Evolutionary conservation across 2,329 filamentous ascomycete genomes (phyloP), one percentile per base, ranked within the genome.

Genomic region (Cladosporium sp.): DNA sequence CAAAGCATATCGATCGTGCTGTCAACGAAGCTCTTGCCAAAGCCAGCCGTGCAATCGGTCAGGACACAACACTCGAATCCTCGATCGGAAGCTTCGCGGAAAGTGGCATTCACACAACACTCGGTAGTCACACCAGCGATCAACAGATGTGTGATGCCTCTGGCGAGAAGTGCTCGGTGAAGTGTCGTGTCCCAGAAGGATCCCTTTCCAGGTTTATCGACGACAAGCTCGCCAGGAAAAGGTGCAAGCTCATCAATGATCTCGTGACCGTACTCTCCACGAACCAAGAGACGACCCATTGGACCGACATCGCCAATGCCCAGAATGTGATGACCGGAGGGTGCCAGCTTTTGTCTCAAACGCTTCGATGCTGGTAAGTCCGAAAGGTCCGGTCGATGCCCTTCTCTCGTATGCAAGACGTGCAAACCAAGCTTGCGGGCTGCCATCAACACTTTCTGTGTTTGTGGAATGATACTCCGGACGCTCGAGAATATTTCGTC

Each of bases 251-350:
- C 82, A 7, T 77, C 71, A 17, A 86, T 76, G 30, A 80, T 84
- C 49, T 82, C 82, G 65, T 85, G 83, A 0, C 84, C 84, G 20
- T 73, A 65, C 64, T 85, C 80, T 0, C 84, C 84, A 19, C 83
- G 79, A 22, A 86, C 74, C 3, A 87, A 71, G 2, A 86, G 75
- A n/a, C 80, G 78, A 1, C 84, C 84, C 45, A 85, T 69, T 1
- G 83, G 83, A 0, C 84, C 83, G 14, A 61, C 70, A 11, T 78
- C 76, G 3, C 77, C 79, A 47, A 85, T 84, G 0, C 80, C 79
- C n/a, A 81, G 64, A 28, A 37, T 19, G 20, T 50, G 47, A 34
- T 37, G 47, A 7, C 76, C 75, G 0, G 76, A 75, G 4, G 74
- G 64, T 62, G 83, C 83, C 59, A 84, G 81, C 12, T 73, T 73